These are phyloP conservation scores for Stemphylium beticola DNA, from an alignment of 2,329 filamentous ascomycete genomes.

Conservation along the genomic window DNA sequence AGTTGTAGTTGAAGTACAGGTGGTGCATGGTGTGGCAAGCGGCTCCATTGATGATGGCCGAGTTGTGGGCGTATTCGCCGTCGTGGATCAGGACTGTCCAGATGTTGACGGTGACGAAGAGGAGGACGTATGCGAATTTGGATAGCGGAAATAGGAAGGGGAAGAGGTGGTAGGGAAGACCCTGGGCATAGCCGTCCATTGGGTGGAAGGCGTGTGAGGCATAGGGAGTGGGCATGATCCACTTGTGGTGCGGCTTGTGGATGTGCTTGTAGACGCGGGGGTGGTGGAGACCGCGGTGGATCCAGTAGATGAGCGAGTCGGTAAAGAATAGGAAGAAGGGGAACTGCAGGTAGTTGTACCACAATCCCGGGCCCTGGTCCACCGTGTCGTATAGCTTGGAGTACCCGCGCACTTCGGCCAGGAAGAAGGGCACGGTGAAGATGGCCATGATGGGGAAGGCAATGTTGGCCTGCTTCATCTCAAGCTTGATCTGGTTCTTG, in stretches of 20 bases:
- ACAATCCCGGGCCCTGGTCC: slow-evolving; percentile 73
- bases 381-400: slow-evolving; percentile 86
- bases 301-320: slow-evolving; percentile 90
- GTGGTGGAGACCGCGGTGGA: slow-evolving; percentile 85
- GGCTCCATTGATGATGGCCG: slow-evolving; percentile 89
- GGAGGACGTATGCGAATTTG: slow-evolving; percentile 82
- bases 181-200: slow-evolving; percentile 87
- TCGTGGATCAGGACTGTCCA: slow-evolving; percentile 98
- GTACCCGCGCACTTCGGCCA: slow-evolving; percentile 82
- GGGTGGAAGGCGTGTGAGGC: slow-evolving; percentile 96
- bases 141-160: slow-evolving; percentile 92
- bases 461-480: slow-evolving; percentile 79
- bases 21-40: slow-evolving; percentile 94
- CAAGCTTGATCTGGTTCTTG: slow-evolving; percentile 86
- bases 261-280: slow-evolving; percentile 81
- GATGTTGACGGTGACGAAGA: slow-evolving; percentile 93
- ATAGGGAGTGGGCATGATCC: slow-evolving; percentile 97
- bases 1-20: slow-evolving; percentile 75
- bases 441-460: slow-evolving; percentile 84
- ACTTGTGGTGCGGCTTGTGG: slow-evolving; percentile 99
- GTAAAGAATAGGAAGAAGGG: slow-evolving; percentile 88
- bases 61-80: slow-evolving; percentile 90
- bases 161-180: slow-evolving; percentile 90
- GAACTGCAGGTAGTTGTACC: slow-evolving; percentile 84
- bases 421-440: slow-evolving; percentile 80